Base-by-base conservation (phyloP, 306 rosid genomes). In the Mucuna pruriens region DNA sequence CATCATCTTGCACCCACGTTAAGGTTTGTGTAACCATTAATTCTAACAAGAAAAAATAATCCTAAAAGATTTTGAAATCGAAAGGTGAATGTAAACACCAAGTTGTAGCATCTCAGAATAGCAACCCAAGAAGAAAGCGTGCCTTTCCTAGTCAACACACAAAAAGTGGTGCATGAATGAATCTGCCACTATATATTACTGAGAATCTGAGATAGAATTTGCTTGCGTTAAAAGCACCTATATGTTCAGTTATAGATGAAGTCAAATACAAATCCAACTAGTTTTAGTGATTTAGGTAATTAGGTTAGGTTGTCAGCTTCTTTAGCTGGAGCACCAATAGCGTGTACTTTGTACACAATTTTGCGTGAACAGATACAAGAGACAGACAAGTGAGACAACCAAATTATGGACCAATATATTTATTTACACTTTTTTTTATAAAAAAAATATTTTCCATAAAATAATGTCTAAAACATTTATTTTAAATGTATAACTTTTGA, bases 1-100 rank as follows among this genome's bases (percentile, higher is more conserved):
- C 42, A 60, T 25, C 75, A 66, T 78, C 57, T 74, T 81, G 70
- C 57, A 74, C 80, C 64, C 49, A 25, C 48, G 11, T n/a, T 42
- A 19, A 15, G 62, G 64, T 33, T 33, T 63, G 48, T 25, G 57
- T 38, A 40, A 29, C 26, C 17, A 12, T 22, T 38, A 39, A 23
- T 75, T 75, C 19, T 58, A 25, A 29, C 12, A 4, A 34, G 5
- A 16, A 9, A 9, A 34, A 22, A 34, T 2, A 9, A 9, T 9
- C 16, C 22, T 22, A 20, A 15, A 17, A 12, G 25, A 45, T 52
- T 33, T 48, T 10, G 7, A 22, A 80, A 73, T 8, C 2, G 25
- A 72, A 71, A 48, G 33, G 19, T 81, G 34, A 9, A 31, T 25
- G 36, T 25, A 25, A 64, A 65, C 49, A 49, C 63, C 51, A 38